Conservation (phyloP, 2,329 filamentous ascomycete genomes). For the Fusarium neocosmosporiellum region DNA sequence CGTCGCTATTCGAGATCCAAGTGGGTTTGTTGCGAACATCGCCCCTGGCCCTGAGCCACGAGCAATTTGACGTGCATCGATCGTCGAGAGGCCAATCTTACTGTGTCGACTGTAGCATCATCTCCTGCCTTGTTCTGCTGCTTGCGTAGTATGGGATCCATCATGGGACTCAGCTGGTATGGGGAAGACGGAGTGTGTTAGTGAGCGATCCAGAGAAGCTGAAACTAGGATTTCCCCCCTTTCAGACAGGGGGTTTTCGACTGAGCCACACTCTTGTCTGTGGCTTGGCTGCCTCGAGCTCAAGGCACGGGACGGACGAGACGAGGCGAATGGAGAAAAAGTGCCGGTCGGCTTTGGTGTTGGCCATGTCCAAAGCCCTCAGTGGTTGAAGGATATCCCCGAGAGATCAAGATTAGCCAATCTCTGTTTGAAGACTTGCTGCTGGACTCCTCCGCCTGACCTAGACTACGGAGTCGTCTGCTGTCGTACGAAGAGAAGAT, state of each 20-base stretch:
- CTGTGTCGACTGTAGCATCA: neutral
- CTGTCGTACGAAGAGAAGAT: neutral
- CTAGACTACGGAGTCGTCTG: neutral
- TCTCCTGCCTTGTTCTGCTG: neutral
- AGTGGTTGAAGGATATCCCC: neutral
- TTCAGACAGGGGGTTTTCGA: conserved; percentile 24
- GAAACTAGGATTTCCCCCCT: conserved; percentile 24
- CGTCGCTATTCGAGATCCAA: conserved; percentile 12
- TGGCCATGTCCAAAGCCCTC: neutral
- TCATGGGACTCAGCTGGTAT: neutral
- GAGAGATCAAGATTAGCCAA: neutral
- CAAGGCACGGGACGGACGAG: neutral
- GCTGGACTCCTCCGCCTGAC: neutral
- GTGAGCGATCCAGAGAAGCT: conserved; percentile 24
- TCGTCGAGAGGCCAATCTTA: conserved; percentile 31
- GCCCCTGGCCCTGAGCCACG: conserved; percentile 12
- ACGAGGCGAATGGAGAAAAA: conserved; percentile 23
- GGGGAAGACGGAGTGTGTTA: neutral
- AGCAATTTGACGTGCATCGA: conserved; percentile 43
- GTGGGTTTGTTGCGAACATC: conserved; percentile 21
- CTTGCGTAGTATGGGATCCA: neutral
- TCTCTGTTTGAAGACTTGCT: neutral
- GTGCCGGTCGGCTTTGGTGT: conserved; percentile 12
- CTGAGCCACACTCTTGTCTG: conserved; percentile 20
- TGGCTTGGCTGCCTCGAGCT: conserved; percentile 24